Percentiles rank a stretch among this genome's conserved stretches.
Evolutionary conservation across 345 rosid species (phyloP).

Genomic region (Anacardium occidentale): DNA sequence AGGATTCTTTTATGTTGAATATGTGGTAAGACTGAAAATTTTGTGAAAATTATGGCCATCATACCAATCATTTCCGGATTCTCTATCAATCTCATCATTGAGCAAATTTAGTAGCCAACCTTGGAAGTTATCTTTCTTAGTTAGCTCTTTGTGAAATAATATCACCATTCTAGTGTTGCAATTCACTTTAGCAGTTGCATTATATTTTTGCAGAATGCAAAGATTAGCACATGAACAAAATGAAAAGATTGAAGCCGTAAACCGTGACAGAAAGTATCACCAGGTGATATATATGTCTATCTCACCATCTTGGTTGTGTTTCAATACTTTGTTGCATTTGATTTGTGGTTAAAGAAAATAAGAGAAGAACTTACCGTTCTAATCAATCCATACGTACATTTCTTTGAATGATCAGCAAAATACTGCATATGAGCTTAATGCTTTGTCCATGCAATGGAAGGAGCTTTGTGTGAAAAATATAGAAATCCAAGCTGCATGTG

Average conservation of each 20-base stretch:
- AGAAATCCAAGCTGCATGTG: conserved; percentile 80
- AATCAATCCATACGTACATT: conserved; percentile 17
- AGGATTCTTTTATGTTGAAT: background rate
- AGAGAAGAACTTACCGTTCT: too few relatives aligned
- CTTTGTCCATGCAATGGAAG: conserved; percentile 87
- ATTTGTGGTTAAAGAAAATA: background rate
- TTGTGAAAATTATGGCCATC: too few relatives aligned
- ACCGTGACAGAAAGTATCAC: conserved; percentile 90
- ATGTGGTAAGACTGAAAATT: background rate
- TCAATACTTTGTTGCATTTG: background rate
- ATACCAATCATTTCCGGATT: background rate
- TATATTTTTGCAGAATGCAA: conserved; percentile 56
- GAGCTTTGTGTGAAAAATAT: conserved; percentile 84
- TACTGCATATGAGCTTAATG: conserved; percentile 82
- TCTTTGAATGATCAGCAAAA: conserved; percentile 58
- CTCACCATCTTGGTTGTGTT: conserved; percentile 1
- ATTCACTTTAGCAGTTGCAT: conserved; percentile 2
- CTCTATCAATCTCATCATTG: background rate
- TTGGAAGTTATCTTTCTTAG: background rate
- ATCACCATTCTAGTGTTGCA: background rate
- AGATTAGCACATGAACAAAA: conserved; percentile 74
- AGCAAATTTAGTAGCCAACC: background rate
- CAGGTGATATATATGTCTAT: conserved; percentile 54
- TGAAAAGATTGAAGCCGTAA: conserved; percentile 83
- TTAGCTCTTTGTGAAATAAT: conserved; percentile 4